Percentiles rank a stretch among this genome's conserved stretches.
These are phyloP conservation scores for Nepenthes mirabilis DNA, from an alignment of 148 eudicot species.

Conservation along the genomic window DNA sequence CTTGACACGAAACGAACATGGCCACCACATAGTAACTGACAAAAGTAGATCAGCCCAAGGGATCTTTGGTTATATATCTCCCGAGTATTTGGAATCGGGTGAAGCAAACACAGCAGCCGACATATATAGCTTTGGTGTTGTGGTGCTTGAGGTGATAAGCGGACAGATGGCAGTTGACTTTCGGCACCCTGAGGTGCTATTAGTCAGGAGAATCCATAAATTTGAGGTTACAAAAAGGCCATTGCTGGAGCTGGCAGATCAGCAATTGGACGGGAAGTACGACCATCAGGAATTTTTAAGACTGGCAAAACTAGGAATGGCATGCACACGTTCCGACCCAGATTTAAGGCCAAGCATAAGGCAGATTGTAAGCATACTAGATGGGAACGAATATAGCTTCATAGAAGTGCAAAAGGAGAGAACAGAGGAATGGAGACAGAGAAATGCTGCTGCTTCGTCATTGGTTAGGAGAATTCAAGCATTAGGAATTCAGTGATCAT, in stretches of 20 bases:
- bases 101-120: conserved; percentile 79
- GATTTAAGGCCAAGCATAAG: conserved; percentile 62
- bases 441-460: conserved; percentile 48
- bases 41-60: conserved; percentile 52
- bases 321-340: conserved; percentile 69
- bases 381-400: conserved; percentile 54
- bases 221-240: conserved; percentile 38
- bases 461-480: conserved; percentile 71
- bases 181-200: conserved; percentile 49
- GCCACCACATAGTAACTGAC: conserved; percentile 38
- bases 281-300: conserved; percentile 39
- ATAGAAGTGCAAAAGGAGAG: conserved; percentile 37
- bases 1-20: conserved; percentile 65
- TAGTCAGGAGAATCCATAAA: conserved; percentile 44
- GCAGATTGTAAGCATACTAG: conserved; percentile 63
- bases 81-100: conserved; percentile 80
- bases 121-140: conserved; percentile 89
- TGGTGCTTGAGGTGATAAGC: conserved; percentile 68
- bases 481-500: conserved; percentile 62
- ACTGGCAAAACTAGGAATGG: conserved; percentile 61
- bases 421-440: conserved; percentile 57
- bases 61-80: conserved; percentile 90
- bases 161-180: conserved; percentile 89
- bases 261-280: conserved; percentile 40
- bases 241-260: conserved; percentile 49